Evolutionary conservation across 208 protist species (phyloP).

Genomic region (Trypanosoma melophagium): DNA sequence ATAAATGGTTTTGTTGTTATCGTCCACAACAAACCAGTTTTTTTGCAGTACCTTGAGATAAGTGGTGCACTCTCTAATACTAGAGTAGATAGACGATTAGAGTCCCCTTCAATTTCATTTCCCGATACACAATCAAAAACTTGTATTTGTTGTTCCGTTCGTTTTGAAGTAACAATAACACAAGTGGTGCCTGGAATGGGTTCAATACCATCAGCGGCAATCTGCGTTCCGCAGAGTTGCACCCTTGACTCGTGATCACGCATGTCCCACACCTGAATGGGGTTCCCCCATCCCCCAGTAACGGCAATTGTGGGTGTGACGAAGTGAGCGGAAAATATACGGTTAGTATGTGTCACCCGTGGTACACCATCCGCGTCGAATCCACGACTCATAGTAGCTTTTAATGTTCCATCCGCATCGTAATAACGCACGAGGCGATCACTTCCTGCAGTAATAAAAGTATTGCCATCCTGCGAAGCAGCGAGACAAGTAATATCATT

Average conservation of each 20-base stretch:
- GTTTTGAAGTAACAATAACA: conserved; percentile 60
- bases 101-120: conserved; percentile 35
- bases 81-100: conserved; percentile 26
- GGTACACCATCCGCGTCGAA: conserved; percentile 33
- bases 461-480: conserved; percentile 43
- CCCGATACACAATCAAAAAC: conserved; percentile 62
- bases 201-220: conserved; percentile 78
- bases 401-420: conserved; percentile 36
- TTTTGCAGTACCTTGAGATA: conserved; percentile 36
- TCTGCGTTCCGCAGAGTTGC: conserved; percentile 51
- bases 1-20: conserved; percentile 38
- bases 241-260: conserved; percentile 45
- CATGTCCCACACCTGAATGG: conserved; percentile 90
- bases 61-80: conserved; percentile 30
- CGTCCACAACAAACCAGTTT: conserved; percentile 49
- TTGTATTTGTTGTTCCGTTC: conserved; percentile 47
- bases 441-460: conserved; percentile 78
- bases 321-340: conserved; percentile 82
- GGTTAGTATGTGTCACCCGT: conserved; percentile 66
- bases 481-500: conserved; percentile 81
- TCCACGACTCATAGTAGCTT: conserved; percentile 38
- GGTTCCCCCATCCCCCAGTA: conserved; percentile 87
- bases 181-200: conserved; percentile 41
- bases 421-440: conserved; percentile 86
- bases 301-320: conserved; percentile 39